These are phyloP conservation scores for Microascus cirrosus DNA, from an alignment of 2,329 filamentous ascomycete genomes.

Conservation along the genomic window DNA sequence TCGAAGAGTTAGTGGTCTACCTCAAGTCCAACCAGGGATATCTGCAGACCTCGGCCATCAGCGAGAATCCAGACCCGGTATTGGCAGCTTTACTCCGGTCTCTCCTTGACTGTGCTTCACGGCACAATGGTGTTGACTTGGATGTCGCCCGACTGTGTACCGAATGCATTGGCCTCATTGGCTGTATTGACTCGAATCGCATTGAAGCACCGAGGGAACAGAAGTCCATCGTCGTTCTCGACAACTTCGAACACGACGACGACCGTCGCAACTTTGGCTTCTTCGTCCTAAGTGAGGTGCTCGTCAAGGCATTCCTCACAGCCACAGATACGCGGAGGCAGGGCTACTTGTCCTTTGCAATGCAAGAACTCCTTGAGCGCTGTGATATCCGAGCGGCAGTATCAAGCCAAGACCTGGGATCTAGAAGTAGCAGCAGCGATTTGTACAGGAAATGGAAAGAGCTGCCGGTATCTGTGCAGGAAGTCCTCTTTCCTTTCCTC, in stretches of 20 bases:
- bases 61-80: constrained; percentile 71
- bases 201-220: constrained; percentile 71
- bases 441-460: constrained; percentile 65
- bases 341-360: constrained; percentile 84
- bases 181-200: constrained; percentile 83
- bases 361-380: constrained; percentile 79
- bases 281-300: constrained; percentile 73
- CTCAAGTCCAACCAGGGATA: constrained; percentile 64
- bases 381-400: constrained; percentile 58
- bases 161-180: constrained; percentile 76
- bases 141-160: constrained; percentile 65
- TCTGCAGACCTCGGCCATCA: constrained; percentile 67
- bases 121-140: constrained; percentile 57
- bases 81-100: constrained; percentile 63
- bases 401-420: constrained; percentile 24
- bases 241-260: constrained; percentile 68
- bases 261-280: constrained; percentile 82
- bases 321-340: constrained; percentile 80
- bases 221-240: constrained; percentile 72
- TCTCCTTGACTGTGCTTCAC: constrained; percentile 75
- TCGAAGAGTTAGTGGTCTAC: constrained; percentile 66
- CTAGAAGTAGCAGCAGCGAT: constrained; percentile 35
- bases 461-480: constrained; percentile 66
- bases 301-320: constrained; percentile 86
- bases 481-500: constrained; percentile 79